Evolutionary conservation across 352 stramenopile species (phyloP).

Genomic region (Globisporangium splendens): DNA sequence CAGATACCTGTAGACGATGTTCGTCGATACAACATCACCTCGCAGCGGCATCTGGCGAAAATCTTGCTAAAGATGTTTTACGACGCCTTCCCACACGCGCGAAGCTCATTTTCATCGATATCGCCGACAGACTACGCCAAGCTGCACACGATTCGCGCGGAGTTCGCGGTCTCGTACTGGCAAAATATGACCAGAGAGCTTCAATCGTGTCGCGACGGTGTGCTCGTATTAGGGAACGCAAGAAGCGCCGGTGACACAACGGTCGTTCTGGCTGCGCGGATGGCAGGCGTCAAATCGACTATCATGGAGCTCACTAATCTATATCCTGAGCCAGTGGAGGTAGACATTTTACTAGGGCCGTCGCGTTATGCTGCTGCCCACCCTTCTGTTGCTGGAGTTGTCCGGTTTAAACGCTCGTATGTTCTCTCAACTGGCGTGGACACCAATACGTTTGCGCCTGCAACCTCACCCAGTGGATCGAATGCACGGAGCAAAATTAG

Average conservation of each 20-base stretch:
- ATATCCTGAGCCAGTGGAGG: conserved; percentile 23
- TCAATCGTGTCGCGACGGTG: conserved; percentile 25
- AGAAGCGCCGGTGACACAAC: conserved; percentile 26
- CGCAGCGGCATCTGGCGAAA: conserved; percentile 1
- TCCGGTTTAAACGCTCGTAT: conserved; percentile 19
- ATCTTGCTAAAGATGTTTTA: conserved; percentile 13
- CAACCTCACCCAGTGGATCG: background rate
- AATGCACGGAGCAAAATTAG: background rate
- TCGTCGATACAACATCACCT: background rate
- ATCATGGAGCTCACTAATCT: conserved; percentile 59
- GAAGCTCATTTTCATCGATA: background rate
- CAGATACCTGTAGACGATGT: conserved; percentile 10
- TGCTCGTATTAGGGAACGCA: conserved; percentile 53
- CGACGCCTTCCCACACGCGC: conserved; percentile 10
- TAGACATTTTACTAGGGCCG: conserved; percentile 49
- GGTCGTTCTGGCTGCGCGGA: conserved; percentile 28
- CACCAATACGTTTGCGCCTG: conserved; percentile 29
- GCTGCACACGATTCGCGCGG: conserved; percentile 19
- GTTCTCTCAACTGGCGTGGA: conserved; percentile 46
- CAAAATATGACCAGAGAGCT: conserved; percentile 19
- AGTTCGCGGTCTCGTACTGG: conserved; percentile 28
- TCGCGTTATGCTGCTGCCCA: conserved; percentile 49
- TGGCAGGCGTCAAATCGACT: conserved; percentile 31
- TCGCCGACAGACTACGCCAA: background rate
- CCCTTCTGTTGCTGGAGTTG: conserved; percentile 28